Conservation (phyloP, 75 land plant genomes). For the Picea sitchensis region DNA sequence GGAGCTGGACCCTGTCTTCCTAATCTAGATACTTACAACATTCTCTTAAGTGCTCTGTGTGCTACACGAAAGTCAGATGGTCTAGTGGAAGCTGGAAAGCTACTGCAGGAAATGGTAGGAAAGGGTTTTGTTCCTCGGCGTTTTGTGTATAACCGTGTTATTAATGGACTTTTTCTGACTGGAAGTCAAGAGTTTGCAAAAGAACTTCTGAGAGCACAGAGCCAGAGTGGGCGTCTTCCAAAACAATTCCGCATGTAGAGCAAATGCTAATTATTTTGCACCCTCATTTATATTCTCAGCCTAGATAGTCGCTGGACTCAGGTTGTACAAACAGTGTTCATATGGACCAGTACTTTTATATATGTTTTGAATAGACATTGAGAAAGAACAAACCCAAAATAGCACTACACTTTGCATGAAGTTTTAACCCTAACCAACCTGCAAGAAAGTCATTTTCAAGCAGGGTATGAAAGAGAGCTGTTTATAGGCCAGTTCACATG, state of each 20-base stretch:
- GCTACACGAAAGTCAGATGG: constrained; percentile 47
- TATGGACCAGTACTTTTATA: no score
- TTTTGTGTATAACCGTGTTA: constrained; percentile 47
- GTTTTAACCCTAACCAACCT: not conserved
- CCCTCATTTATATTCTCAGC: not conserved
- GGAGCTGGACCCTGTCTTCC: constrained; percentile 43
- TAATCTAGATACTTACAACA: constrained; percentile 58
- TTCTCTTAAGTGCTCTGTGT: constrained; percentile 52
- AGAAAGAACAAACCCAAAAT: not conserved
- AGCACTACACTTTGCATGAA: not conserved
- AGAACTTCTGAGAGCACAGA: constrained; percentile 57
- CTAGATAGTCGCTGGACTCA: not conserved
- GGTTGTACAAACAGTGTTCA: not conserved
- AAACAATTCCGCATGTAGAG: constrained; percentile 32
- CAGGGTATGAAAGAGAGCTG: constrained; percentile 5
- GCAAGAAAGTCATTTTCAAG: not conserved
- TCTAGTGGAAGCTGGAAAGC: constrained; percentile 53
- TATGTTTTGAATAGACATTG: not conserved
- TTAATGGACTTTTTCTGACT: constrained; percentile 57
- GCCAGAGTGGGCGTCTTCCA: constrained; percentile 38
- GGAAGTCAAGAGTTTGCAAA: constrained; percentile 65
- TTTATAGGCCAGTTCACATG: constrained; percentile 23
- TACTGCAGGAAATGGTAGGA: constrained; percentile 63
- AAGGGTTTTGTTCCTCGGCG: constrained; percentile 52
- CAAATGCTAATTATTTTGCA: not conserved